These are phyloP conservation scores for Epichloe festucae DNA, from an alignment of 2,329 filamentous ascomycete genomes.

Conservation along the genomic window DNA sequence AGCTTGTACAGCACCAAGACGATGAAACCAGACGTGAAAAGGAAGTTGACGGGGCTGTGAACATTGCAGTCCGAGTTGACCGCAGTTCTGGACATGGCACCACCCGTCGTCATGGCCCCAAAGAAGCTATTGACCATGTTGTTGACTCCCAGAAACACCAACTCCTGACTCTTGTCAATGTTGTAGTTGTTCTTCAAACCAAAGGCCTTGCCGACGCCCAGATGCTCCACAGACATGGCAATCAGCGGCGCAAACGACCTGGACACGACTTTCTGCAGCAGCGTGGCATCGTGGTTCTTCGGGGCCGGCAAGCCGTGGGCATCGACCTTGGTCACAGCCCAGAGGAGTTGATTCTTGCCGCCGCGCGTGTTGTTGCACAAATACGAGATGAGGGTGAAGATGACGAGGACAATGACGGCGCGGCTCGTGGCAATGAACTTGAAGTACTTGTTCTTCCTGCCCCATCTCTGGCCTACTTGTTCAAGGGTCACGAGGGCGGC, in stretches of 20 bases:
- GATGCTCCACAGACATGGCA: constrained; percentile 48
- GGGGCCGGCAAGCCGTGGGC: constrained; percentile 41
- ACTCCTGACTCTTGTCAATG: constrained; percentile 51
- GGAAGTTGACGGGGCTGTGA: constrained; percentile 45
- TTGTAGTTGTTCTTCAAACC: constrained; percentile 48
- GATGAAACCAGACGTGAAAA: constrained; percentile 48
- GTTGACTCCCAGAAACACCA: constrained; percentile 47
- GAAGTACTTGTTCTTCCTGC: constrained; percentile 41
- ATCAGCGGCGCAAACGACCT: constrained; percentile 48
- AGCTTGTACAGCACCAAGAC: constrained; percentile 49
- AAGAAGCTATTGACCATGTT: constrained; percentile 56
- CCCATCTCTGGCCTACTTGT: constrained; percentile 45
- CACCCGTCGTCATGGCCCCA: constrained; percentile 49
- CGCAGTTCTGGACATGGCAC: constrained; percentile 54
- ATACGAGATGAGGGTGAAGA: constrained; percentile 52
- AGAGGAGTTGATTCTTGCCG: constrained; percentile 31
- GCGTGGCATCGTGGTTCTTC: constrained; percentile 28
- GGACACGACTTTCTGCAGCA: constrained; percentile 40
- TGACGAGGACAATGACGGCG: constrained; percentile 44
- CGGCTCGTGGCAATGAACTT: constrained; percentile 47
- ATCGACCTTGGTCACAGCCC: constrained; percentile 43
- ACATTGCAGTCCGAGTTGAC: constrained; percentile 54
- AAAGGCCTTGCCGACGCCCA: constrained; percentile 52
- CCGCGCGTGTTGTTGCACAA: constrained; percentile 42
- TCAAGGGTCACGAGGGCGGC: constrained; percentile 43